Evolutionary conservation across 495 filamentous ascomycete species (phyloP).

Genomic region (Oleoguttula mirabilis): DNA sequence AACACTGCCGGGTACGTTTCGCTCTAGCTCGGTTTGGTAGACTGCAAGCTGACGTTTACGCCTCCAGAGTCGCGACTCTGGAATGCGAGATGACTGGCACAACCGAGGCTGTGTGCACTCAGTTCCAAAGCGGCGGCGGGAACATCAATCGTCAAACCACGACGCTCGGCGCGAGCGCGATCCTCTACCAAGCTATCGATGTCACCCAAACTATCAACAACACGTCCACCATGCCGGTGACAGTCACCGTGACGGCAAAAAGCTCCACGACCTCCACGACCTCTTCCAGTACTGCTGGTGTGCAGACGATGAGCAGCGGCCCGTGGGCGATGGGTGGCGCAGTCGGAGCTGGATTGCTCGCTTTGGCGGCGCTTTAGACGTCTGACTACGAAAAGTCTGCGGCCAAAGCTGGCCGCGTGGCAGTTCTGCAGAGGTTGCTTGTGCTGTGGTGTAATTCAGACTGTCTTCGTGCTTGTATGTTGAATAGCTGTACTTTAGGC

Average conservation of each 20-base stretch:
- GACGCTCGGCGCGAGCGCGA: conserved; percentile 1
- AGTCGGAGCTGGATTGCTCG: conserved; percentile 6
- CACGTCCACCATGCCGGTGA: conserved; percentile 4
- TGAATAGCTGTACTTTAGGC: background rate
- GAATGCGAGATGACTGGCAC: conserved; percentile 1
- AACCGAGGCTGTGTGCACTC: background rate
- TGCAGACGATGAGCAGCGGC: background rate
- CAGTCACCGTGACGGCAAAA: conserved; percentile 2
- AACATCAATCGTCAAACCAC: conserved; percentile 1
- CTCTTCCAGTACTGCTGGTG: conserved; percentile 3
- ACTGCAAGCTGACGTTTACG: background rate
- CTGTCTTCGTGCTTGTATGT: conserved; percentile 3
- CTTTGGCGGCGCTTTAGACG: conserved; percentile 11
- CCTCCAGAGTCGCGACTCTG: conserved; percentile 6
- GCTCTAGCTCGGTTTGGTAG: background rate
- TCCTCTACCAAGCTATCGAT: conserved; percentile 4
- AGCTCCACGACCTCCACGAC: conserved; percentile 1
- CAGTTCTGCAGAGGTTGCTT: too few relatives aligned
- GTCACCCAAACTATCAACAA: conserved; percentile 8
- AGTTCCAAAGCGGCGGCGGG: background rate
- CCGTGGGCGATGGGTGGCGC: conserved; percentile 10
- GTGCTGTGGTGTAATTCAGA: too few relatives aligned
- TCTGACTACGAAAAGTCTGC: too few relatives aligned
- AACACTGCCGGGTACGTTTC: conserved; percentile 7
- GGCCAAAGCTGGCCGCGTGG: too few relatives aligned